These are phyloP conservation scores for Pythium dissotocum DNA, from an alignment of 352 stramenopile species.

Conservation along the genomic window DNA sequence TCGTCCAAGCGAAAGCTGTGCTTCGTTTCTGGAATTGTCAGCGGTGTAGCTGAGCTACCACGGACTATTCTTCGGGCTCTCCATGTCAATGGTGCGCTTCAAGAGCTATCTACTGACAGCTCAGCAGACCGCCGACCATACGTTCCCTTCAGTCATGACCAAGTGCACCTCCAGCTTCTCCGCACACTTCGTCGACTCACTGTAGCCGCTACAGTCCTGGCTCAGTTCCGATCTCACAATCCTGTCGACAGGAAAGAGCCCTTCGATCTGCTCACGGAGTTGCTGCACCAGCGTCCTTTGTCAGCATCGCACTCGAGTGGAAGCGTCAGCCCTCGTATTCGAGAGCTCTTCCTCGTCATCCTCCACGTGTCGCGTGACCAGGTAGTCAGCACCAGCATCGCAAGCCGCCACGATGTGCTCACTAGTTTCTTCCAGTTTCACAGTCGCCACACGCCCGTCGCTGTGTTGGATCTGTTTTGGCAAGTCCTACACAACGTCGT, in stretches of 20 bases:
- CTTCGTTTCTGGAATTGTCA: neutral
- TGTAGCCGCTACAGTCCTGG: neutral
- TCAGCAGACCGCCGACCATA: neutral
- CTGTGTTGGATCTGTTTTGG: slow-evolving; percentile 8
- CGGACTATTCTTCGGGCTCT: slow-evolving; percentile 3
- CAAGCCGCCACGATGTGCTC: slow-evolving; percentile 10
- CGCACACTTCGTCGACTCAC: slow-evolving; percentile 17
- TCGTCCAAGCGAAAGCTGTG: slow-evolving; percentile 11
- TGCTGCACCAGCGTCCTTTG: neutral
- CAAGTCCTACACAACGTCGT: slow-evolving; percentile 17
- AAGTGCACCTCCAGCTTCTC: neutral
- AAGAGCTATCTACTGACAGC: neutral
- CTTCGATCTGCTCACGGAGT: slow-evolving; percentile 13
- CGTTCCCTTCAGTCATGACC: neutral
- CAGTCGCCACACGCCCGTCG: neutral
- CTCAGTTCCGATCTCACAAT: slow-evolving; percentile 8
- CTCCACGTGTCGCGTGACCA: slow-evolving; percentile 11
- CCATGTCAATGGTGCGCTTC: neutral
- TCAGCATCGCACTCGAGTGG: neutral
- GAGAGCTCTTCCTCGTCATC: slow-evolving; percentile 13
- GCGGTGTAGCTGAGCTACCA: neutral
- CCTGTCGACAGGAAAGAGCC: neutral
- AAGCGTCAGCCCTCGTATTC: neutral
- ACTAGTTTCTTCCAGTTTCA: slow-evolving; percentile 13
- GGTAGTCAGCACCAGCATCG: neutral